phyloP scores from a whole-genome alignment of 345 rosid genomes.

The Leavenworthia alabamica region DNA sequence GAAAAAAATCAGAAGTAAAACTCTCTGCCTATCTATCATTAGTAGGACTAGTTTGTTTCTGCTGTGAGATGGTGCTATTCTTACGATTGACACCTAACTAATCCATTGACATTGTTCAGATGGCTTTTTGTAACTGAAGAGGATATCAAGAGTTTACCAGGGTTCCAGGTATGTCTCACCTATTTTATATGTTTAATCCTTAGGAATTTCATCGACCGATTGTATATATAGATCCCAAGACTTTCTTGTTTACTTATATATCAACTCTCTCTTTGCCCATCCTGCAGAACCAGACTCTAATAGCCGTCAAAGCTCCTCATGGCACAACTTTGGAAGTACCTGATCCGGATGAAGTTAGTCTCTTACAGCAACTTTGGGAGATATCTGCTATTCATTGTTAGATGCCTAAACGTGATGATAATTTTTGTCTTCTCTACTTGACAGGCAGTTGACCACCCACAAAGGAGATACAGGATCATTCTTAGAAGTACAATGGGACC shows the following conservation, averaged over 20 bases:
- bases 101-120: conserved; percentile 43
- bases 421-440: conserved; percentile 20
- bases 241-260: conserved; percentile 11
- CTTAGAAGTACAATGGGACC: conserved; percentile 97
- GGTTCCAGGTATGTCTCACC: conserved; percentile 53
- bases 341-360: conserved; percentile 85
- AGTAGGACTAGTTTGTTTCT: background rate
- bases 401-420: conserved; percentile 16
- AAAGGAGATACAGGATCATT: conserved; percentile 87
- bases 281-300: conserved; percentile 83
- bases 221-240: conserved; percentile 1
- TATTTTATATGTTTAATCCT: conserved; percentile 2
- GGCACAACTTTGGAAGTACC: conserved; percentile 97
- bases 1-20: conserved; percentile 69
- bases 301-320: conserved; percentile 97
- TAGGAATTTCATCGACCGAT: background rate
- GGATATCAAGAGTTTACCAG: conserved; percentile 71
- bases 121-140: conserved; percentile 92
- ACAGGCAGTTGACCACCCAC: conserved; percentile 71
- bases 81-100: conserved; percentile 8
- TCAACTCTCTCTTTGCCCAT: conserved; percentile 12
- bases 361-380: background rate
- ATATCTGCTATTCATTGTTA: conserved; percentile 12
- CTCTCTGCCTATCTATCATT: conserved; percentile 5
- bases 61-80: conserved; percentile 10